Base-by-base conservation (phyloP, 495 filamentous ascomycete species). In the Elasticomyces elasticus region DNA sequence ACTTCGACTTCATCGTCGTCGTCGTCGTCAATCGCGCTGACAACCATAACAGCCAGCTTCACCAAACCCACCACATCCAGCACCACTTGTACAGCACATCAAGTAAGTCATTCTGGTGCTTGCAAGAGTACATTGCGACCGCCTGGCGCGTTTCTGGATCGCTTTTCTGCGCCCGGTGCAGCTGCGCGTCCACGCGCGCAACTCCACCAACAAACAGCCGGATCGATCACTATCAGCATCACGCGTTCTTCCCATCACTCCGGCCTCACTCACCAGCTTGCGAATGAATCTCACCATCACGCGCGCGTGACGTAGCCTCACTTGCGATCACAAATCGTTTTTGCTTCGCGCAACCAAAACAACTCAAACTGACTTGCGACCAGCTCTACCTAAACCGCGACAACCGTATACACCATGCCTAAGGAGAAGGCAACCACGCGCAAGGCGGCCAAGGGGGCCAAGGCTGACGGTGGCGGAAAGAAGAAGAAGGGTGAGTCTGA, bases 401-500 rank as follows among this genome's bases (percentile, higher is more conserved):
- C 15, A 35, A 19, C 25, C 51, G 17, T 54, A 45, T 49, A 60
- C 75, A 82, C 56, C 57, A 90, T 91, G 85, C 84, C 84, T 69
- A 87, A 88, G 76, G 81, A 82, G 58, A 81, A 81, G 72, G 70
- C 74, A 45, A 78, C 76, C 59, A 72, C 73, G 57, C 72, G 76
- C 64, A 81, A 81, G 69, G 54, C 65, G 40, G 66, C 70, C 69
- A 83, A 81, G 72, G 63, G 65, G 54, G 49, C 56, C 63, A 62
- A 53, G 62, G 67, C 67, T 58, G 55, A 61, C 51, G 70, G 69
- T 35, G 68, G 68, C 55, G 68, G 71, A 60, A 84, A 86, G 76
- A 86, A 83, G 78, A 90, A 89, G 84, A 89, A 89, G 79, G 86
- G 86, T 88, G 74, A 62, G 79, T 72, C 62, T 5, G 20, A 30